Conservation (phyloP, 2,329 filamentous ascomycete species). For the Aspergillus sp. region DNA sequence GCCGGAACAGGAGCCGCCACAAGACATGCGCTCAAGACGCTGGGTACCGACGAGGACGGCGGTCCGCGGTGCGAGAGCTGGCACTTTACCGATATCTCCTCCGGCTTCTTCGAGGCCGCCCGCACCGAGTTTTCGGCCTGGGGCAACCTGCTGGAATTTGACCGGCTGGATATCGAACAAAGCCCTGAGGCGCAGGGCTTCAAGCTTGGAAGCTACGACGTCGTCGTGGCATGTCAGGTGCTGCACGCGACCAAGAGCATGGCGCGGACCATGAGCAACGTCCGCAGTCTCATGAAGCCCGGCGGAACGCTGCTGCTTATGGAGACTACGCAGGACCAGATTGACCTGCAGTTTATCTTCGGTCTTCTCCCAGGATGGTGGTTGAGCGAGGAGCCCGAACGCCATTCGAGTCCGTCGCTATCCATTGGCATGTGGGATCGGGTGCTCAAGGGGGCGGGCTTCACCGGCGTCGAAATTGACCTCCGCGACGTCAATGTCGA, state of each 20-base stretch:
- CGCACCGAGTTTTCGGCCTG: constrained; percentile 7
- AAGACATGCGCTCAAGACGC: not conserved
- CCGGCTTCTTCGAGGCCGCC: constrained; percentile 10
- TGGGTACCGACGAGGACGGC: not conserved
- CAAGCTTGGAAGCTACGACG: constrained; percentile 13
- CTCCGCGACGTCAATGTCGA: no score
- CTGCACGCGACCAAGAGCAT: constrained; percentile 10
- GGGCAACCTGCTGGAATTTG: constrained; percentile 9
- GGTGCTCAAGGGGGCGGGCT: no score
- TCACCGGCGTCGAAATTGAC: no score
- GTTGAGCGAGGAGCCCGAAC: constrained; percentile 3
- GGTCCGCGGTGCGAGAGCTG: constrained; percentile 1
- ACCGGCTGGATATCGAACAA: constrained; percentile 12
- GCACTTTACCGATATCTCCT: constrained; percentile 16
- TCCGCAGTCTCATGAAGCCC: constrained; percentile 11
- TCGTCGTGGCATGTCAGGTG: constrained; percentile 16
- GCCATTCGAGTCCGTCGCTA: no score
- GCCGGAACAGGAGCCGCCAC: constrained; percentile 10
- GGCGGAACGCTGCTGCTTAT: no score
- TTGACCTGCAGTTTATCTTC: constrained; percentile 8
- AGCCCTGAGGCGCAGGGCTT: constrained; percentile 15
- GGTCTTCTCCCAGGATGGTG: constrained; percentile 16
- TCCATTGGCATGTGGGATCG: no score
- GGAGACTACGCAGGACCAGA: not conserved
- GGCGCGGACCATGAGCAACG: constrained; percentile 4